These are phyloP conservation scores for Cadophora gregata DNA, from an alignment of 2,329 filamentous ascomycete species.

Conservation along the genomic window DNA sequence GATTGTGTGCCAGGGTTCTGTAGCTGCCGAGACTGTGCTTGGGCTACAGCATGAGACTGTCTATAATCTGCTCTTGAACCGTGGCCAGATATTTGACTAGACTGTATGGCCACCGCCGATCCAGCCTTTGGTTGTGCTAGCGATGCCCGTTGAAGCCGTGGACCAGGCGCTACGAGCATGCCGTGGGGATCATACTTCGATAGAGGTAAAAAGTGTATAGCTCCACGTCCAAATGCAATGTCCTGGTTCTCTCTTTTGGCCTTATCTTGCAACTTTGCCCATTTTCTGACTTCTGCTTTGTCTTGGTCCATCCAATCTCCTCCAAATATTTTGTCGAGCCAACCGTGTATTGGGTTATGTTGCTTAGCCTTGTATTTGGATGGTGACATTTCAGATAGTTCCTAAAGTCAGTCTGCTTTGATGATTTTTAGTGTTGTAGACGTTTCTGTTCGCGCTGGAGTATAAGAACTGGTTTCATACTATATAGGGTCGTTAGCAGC, in stretches of 20 bases:
- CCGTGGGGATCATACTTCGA: background rate
- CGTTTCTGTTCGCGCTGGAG: background rate
- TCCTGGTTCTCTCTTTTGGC: background rate
- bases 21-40: constrained; percentile 66
- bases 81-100: background rate
- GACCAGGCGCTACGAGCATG: background rate
- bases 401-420: background rate
- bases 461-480: background rate
- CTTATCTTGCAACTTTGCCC: background rate
- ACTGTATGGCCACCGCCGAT: background rate
- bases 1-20: background rate
- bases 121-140: background rate
- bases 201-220: background rate
- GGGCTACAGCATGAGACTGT: constrained; percentile 78
- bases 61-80: constrained; percentile 59
- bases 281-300: background rate
- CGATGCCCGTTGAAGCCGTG: background rate
- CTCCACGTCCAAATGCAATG: background rate
- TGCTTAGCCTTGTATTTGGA: background rate
- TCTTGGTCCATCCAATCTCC: background rate
- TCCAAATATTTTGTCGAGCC: background rate
- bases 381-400: background rate
- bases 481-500: too few relatives aligned
- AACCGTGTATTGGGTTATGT: background rate
- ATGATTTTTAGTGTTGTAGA: background rate